A percentile compares a stretch with the other conserved stretches of the same genome.
These are phyloP conservation scores for Macadamia integrifolia DNA, from an alignment of 164 flowering plant genomes.

Conservation along the genomic window DNA sequence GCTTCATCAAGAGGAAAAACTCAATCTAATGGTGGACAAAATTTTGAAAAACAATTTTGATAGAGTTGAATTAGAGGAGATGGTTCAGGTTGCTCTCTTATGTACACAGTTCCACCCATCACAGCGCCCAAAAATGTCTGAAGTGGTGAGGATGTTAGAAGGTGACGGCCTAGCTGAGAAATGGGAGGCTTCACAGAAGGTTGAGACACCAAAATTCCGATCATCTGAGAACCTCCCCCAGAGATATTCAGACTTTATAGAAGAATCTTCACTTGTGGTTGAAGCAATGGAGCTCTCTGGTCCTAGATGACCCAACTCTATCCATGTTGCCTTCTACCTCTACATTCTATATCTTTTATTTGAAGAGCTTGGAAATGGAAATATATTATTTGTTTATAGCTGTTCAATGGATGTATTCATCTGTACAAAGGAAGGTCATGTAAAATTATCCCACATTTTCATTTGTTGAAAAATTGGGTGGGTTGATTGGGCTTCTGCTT, in stretches of 20 bases:
- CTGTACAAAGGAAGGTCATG: neutral
- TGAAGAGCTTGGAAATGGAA: neutral
- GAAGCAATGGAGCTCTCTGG: constrained; percentile 85
- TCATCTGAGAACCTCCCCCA: constrained; percentile 32
- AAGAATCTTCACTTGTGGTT: constrained; percentile 60
- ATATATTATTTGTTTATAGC: neutral
- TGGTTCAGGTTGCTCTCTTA: constrained; percentile 44
- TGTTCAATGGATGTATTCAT: neutral
- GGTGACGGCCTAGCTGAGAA: constrained; percentile 50
- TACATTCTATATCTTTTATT: neutral
- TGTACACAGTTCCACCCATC: constrained; percentile 40
- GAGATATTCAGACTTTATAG: constrained; percentile 52
- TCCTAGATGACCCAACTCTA: constrained; percentile 40
- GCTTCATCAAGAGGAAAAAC: constrained; percentile 34
- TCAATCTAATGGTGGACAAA: constrained; percentile 35
- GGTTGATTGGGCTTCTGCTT: neutral
- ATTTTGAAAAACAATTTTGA: constrained; percentile 32
- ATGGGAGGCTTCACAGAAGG: constrained; percentile 53
- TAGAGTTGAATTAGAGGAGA: constrained; percentile 35
- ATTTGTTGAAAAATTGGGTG: neutral
- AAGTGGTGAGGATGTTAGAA: constrained; percentile 48
- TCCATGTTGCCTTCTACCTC: neutral
- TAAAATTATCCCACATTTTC: neutral
- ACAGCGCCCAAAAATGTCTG: constrained; percentile 50
- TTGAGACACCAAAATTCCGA: constrained; percentile 41